Evolutionary conservation across 2,329 filamentous ascomycete genomes (phyloP).

Genomic region (Aspergillus candidus): DNA sequence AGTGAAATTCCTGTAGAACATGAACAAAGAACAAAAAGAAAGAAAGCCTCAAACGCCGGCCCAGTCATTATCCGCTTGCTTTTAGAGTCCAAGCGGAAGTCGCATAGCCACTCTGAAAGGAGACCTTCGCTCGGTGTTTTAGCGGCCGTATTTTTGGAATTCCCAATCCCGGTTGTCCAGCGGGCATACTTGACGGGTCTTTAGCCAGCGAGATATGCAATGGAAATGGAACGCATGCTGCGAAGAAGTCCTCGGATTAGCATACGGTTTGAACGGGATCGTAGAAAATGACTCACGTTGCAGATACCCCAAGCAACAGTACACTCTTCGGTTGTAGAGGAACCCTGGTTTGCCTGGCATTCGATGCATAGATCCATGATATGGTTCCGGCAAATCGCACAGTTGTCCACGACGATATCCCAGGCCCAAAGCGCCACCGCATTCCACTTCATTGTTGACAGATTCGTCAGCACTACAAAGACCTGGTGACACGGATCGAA

Average conservation of each 20-base stretch:
- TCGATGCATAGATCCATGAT: slow-evolving; percentile 99
- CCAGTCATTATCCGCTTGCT: slow-evolving; percentile 1
- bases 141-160: slow-evolving; percentile 95
- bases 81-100: background rate
- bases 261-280: no score
- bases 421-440: slow-evolving; percentile 97
- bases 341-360: slow-evolving; percentile 97
- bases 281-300: slow-evolving; percentile 62
- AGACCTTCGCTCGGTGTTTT: slow-evolving; percentile 18
- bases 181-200: slow-evolving; percentile 97
- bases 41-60: slow-evolving; percentile 1
- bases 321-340: slow-evolving; percentile 94
- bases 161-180: slow-evolving; percentile 99
- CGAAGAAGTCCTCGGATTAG: background rate
- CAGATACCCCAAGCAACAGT: slow-evolving; percentile 99
- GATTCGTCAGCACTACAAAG: no score
- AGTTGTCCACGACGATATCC: slow-evolving; percentile 99
- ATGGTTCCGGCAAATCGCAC: slow-evolving; percentile 97
- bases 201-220: slow-evolving; percentile 98
- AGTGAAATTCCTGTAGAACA: background rate
- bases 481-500: no score
- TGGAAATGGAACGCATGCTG: slow-evolving; percentile 99
- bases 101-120: background rate
- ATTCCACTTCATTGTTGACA: slow-evolving; percentile 66
- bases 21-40: background rate